phyloP scores from a whole-genome alignment of 2,329 filamentous ascomycete species.

The Fusarium mundagurra region DNA sequence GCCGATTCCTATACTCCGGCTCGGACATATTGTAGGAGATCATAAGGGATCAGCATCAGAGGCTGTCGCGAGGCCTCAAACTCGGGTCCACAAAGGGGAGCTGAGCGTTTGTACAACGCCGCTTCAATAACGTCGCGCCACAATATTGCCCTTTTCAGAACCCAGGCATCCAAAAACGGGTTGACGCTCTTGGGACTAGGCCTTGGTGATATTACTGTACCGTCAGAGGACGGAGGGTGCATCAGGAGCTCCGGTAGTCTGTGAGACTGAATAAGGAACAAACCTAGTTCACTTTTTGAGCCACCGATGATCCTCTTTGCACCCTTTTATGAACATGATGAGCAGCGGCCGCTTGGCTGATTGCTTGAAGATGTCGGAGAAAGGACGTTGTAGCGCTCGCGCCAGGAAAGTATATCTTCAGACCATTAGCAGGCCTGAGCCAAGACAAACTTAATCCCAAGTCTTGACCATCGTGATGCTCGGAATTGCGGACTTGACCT shows the following conservation, averaged over 20 bases:
- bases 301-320: constrained; percentile 23
- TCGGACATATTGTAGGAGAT: neutral
- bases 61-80: neutral
- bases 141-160: constrained; percentile 15
- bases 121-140: constrained; percentile 31
- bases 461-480: neutral
- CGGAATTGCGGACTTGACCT: neutral
- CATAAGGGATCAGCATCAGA: neutral
- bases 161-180: neutral
- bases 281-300: constrained; percentile 27
- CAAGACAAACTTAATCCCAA: neutral
- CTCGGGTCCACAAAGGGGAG: neutral
- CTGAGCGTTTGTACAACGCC: constrained; percentile 4
- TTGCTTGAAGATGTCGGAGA: neutral
- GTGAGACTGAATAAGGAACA: neutral
- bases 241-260: constrained; percentile 1
- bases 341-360: neutral
- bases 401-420: constrained; percentile 21
- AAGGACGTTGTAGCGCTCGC: constrained; percentile 29
- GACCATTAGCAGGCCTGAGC: neutral
- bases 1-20: neutral
- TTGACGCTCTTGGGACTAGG: neutral
- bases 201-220: constrained; percentile 5
- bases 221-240: neutral
- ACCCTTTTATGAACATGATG: neutral